Evolutionary conservation across 2,329 filamentous ascomycete species (phyloP), one percentile per base, ranked within the genome.

Genomic region (Cladosporium halotolerans): DNA sequence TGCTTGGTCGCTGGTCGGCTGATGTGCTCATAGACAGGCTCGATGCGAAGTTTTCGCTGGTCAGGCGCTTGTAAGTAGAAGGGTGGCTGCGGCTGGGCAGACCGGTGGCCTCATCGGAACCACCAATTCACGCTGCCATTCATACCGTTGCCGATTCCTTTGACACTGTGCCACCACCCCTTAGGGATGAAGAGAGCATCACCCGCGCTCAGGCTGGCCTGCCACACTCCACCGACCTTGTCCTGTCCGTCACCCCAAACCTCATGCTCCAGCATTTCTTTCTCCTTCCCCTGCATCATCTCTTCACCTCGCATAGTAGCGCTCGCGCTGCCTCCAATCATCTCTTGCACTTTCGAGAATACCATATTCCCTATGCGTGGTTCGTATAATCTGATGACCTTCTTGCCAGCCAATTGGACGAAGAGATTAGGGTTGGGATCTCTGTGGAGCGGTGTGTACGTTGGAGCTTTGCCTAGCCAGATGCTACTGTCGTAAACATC

Each of bases 401-500:
- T 99, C 48, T 66, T 70, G 3, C 88, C 83, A 13, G 81, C 82
- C 10, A 97, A 70, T 70, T 99, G 93, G 43, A 88, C 82, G 67
- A 97, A 96, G 0, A 96, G 63, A 66, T 99, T 99, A 0, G 89
- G 89, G 63, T 97, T 97, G 0, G 93, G 93, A 64, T 99, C 93
- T 52, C 87, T 82, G 70, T 99, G 93, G 3, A 96, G 75, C 3
- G 93, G 90, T 0, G 93, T 96, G 62, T 89, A 90, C 0, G 91
- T 96, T 0, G 89, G 89, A 38, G 89, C 83, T 11, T 85, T 76
- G 1, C 93, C 93, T 10, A 97, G 78, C 92, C 92, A 99, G 41
- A 97, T 75, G 61, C 88, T 95, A 0, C 86, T 85, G 62, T 79
- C 81, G 67, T 97, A 96, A n/a, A 96, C 72, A 67, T 96, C 91